Percentiles rank a stretch among this genome's conserved stretches.
These are phyloP conservation scores for Calonectria leucothoes DNA, from an alignment of 2,329 filamentous ascomycete species.

Conservation along the genomic window DNA sequence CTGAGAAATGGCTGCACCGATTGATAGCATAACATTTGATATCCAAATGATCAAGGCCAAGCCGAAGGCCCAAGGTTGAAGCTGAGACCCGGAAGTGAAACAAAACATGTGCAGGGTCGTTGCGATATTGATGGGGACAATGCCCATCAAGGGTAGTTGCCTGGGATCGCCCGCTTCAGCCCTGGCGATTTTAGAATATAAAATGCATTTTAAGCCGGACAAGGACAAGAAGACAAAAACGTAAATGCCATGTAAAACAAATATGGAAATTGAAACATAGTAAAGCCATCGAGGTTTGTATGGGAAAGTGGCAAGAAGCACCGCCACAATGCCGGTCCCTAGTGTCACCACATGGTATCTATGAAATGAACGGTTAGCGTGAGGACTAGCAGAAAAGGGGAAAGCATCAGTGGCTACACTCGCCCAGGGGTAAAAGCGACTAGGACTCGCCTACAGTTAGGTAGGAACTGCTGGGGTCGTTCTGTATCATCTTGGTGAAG, in stretches of 20 bases:
- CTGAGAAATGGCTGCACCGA: conserved; percentile 58
- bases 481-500: background rate
- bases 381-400: background rate
- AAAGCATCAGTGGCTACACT: background rate
- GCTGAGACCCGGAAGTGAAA: background rate
- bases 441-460: background rate
- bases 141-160: background rate
- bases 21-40: conserved; percentile 58
- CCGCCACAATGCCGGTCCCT: background rate
- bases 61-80: background rate
- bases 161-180: background rate
- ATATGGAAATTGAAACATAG: background rate
- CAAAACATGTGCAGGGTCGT: background rate
- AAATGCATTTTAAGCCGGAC: background rate
- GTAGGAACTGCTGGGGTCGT: background rate
- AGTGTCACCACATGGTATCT: background rate
- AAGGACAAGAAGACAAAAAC: background rate
- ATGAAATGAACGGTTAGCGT: background rate
- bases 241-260: background rate
- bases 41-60: conserved; percentile 65
- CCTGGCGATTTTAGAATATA: background rate
- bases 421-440: background rate
- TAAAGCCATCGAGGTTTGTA: background rate
- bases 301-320: background rate
- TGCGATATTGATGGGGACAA: background rate